Conservation (phyloP, 1,284 basidiomycete species). For the Ganoderma leucocontextum region DNA sequence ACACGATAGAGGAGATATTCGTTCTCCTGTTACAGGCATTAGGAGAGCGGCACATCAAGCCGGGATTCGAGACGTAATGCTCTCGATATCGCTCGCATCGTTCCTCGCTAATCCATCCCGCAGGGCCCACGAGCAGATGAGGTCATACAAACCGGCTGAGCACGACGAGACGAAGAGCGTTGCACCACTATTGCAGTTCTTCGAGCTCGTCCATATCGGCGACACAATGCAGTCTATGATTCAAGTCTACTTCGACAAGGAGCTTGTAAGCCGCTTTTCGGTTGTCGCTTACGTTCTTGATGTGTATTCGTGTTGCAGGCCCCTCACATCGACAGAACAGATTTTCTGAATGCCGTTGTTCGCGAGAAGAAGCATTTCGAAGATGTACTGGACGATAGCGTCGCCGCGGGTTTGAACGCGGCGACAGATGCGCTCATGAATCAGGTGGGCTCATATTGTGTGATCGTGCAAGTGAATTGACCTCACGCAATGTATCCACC, state of each 20-base stretch:
- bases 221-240: conserved; percentile 98
- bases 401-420: conserved; percentile 92
- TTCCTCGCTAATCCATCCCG: not conserved
- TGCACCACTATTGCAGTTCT: conserved; percentile 94
- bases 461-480: not conserved
- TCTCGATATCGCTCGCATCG: not conserved
- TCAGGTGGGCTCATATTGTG: conserved; percentile 61
- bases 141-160: conserved; percentile 85
- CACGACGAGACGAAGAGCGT: conserved; percentile 83
- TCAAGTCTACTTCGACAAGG: conserved; percentile 98
- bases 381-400: conserved; percentile 89
- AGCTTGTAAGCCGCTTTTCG: conserved; percentile 65
- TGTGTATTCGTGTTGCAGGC: conserved; percentile 53
- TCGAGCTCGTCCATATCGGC: conserved; percentile 96
- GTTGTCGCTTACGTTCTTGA: not conserved
- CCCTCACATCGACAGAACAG: conserved; percentile 87
- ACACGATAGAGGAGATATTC: conserved; percentile 93
- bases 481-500: not conserved
- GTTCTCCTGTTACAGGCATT: conserved; percentile 84
- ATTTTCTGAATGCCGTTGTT: conserved; percentile 94
- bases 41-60: conserved; percentile 81
- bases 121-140: conserved; percentile 88
- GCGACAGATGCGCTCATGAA: conserved; percentile 97
- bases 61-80: conserved; percentile 85
- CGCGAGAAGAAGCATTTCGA: conserved; percentile 98